These are phyloP conservation scores for Suillus subaureus DNA, from an alignment of 768 basidiomycete species.

Conservation along the genomic window DNA sequence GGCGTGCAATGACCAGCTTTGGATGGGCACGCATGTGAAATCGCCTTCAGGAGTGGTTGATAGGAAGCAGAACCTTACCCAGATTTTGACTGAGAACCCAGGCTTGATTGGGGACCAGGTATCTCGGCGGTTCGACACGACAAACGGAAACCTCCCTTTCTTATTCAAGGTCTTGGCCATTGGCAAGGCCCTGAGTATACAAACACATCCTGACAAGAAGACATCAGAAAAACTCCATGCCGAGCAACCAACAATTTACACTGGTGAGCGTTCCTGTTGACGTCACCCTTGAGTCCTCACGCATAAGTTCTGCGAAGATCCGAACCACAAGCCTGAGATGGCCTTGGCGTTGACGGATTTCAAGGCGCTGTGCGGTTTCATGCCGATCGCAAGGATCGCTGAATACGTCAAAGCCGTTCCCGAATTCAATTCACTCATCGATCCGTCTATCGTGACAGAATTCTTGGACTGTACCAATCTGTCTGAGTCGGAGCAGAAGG, in stretches of 20 bases:
- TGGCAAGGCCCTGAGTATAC: constrained; percentile 86
- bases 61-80: constrained; percentile 50
- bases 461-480: constrained; percentile 45
- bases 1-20: constrained; percentile 57
- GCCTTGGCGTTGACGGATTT: constrained; percentile 95
- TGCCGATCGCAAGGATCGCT: constrained; percentile 75
- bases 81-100: constrained; percentile 66
- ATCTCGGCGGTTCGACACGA: constrained; percentile 53
- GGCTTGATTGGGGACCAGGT: constrained; percentile 68
- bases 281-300: not conserved
- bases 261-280: constrained; percentile 54
- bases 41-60: constrained; percentile 60
- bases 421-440: constrained; percentile 77
- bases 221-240: constrained; percentile 72
- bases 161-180: constrained; percentile 93
- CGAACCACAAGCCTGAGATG: constrained; percentile 99
- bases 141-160: constrained; percentile 78
- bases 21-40: constrained; percentile 97
- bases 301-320: constrained; percentile 53
- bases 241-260: constrained; percentile 82
- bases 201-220: constrained; percentile 88
- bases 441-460: constrained; percentile 47
- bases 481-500: constrained; percentile 52
- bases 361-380: constrained; percentile 90
- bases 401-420: constrained; percentile 65